These are phyloP conservation scores for Geosmithia morbida DNA, from an alignment of 2,329 filamentous ascomycete genomes.

Conservation along the genomic window DNA sequence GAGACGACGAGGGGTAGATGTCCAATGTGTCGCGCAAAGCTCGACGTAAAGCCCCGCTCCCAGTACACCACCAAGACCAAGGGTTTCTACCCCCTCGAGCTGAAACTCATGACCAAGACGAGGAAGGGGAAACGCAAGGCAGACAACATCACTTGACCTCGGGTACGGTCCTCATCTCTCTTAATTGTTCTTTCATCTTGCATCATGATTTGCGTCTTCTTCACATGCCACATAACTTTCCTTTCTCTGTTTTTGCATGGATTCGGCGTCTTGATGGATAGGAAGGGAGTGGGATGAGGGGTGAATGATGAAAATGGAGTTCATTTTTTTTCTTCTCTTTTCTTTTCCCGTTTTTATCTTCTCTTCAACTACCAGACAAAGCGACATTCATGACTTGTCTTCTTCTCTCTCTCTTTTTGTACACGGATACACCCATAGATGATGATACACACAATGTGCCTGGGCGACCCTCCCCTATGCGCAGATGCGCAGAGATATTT, in stretches of 20 bases:
- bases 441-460: background rate
- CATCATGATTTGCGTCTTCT: no score
- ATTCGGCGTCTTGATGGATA: no score
- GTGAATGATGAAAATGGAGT: no score
- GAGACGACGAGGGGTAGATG: constrained; percentile 42
- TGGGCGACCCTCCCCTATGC: background rate
- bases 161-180: background rate
- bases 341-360: no score
- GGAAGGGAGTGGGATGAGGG: no score
- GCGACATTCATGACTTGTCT: no score
- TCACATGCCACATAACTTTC: no score
- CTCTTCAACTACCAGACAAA: no score
- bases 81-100: constrained; percentile 41
- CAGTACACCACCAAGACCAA: constrained; percentile 30
- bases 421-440: background rate
- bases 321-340: no score
- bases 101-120: constrained; percentile 46
- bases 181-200: background rate
- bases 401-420: no score
- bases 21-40: constrained; percentile 47
- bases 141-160: background rate
- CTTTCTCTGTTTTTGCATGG: no score
- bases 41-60: constrained; percentile 30
- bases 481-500: background rate
- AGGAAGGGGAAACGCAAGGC: constrained; percentile 28